Conservation (phyloP, 2,329 filamentous ascomycete genomes). For the Botryotinia convoluta region DNA sequence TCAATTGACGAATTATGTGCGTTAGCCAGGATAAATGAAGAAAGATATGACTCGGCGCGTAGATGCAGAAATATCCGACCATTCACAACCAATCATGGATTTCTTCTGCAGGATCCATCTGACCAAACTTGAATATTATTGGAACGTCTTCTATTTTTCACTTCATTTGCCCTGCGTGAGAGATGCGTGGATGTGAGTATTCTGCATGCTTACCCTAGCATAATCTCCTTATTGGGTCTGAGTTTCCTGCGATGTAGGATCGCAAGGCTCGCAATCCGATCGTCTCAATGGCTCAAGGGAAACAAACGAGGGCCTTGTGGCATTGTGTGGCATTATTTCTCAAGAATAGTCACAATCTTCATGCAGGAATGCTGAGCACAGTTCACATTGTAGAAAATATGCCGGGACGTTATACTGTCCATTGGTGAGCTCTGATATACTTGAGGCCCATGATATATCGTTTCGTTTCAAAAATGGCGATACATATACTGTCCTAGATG, state of each 20-base stretch:
- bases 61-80: slow-evolving; percentile 24
- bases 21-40: slow-evolving; percentile 18
- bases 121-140: slow-evolving; percentile 22
- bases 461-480: slow-evolving; percentile 20
- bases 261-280: slow-evolving; percentile 10
- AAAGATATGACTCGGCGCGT: slow-evolving; percentile 27
- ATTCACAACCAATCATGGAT: slow-evolving; percentile 27
- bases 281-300: slow-evolving; percentile 13
- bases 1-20: slow-evolving; percentile 29
- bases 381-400: slow-evolving; percentile 31
- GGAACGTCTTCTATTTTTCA: slow-evolving; percentile 17
- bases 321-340: slow-evolving; percentile 11
- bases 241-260: not conserved
- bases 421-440: slow-evolving; percentile 29
- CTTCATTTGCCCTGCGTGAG: not conserved
- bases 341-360: slow-evolving; percentile 33
- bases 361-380: slow-evolving; percentile 35
- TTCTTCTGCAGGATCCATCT: slow-evolving; percentile 19
- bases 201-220: slow-evolving; percentile 3
- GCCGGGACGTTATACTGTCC: slow-evolving; percentile 30
- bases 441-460: slow-evolving; percentile 28
- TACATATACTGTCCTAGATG: slow-evolving; percentile 39
- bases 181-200: slow-evolving; percentile 5
- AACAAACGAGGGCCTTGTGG: slow-evolving; percentile 12
- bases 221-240: slow-evolving; percentile 11